A percentile compares a stretch with the other conserved stretches of the same genome.
phyloP scores from a whole-genome alignment of 2,329 filamentous ascomycete genomes.

The Penicillium sp. region DNA sequence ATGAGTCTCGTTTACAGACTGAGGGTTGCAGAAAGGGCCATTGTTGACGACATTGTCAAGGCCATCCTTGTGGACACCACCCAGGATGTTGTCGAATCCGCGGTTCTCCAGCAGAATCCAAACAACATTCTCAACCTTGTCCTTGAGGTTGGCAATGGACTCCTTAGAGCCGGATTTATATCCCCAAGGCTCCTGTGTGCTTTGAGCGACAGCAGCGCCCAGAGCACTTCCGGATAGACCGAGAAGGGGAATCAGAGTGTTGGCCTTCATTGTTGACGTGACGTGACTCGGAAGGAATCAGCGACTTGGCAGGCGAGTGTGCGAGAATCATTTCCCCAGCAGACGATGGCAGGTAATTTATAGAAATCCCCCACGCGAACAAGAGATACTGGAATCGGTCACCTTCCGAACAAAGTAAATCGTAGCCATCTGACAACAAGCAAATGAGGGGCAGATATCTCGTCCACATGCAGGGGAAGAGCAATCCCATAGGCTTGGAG shows the following conservation, averaged over 20 bases:
- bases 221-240: constrained; percentile 23
- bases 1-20: constrained; percentile 31
- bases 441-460: not conserved
- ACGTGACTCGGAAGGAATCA: constrained; percentile 4
- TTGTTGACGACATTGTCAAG: constrained; percentile 46
- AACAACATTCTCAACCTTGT: constrained; percentile 40
- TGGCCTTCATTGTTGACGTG: constrained; percentile 24
- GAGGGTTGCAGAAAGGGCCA: constrained; percentile 45
- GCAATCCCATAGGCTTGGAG: not conserved
- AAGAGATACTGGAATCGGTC: not conserved
- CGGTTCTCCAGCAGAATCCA: constrained; percentile 45
- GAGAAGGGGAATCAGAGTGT: constrained; percentile 22
- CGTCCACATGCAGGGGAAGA: not conserved
- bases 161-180: constrained; percentile 35
- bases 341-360: not conserved
- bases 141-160: constrained; percentile 37
- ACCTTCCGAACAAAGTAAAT: not conserved
- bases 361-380: not conserved
- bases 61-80: constrained; percentile 40
- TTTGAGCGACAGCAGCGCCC: constrained; percentile 17
- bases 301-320: constrained; percentile 4
- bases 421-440: not conserved
- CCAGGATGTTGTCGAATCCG: constrained; percentile 42
- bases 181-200: constrained; percentile 17
- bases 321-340: constrained; percentile 18